Evolutionary conservation across 208 protist genomes (phyloP), one percentile per base, ranked within the genome.

Genomic region (Leishmania aethiopica): DNA sequence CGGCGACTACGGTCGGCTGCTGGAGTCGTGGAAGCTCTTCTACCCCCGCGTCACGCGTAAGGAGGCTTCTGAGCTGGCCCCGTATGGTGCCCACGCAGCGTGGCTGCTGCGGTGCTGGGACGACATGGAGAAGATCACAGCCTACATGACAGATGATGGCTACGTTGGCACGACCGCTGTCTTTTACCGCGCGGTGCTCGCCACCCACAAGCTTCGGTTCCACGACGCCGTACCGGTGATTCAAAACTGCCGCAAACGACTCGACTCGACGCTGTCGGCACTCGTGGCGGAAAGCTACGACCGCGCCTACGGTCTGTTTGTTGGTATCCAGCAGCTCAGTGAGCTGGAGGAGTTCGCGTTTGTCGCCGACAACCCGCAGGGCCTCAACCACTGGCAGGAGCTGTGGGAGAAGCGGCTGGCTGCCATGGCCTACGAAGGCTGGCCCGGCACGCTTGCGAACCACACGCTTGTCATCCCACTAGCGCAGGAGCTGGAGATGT

Each of bases 331-430:
- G 90, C 99, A 99, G 89, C 90, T 99, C 37, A 96, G 98, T 49
- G 99, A 99, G 93, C 87, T 99, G 71, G 99, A 99, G 92, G 99
- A 99, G 91, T 95, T 99, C 35, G 86, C 90, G 1, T 86, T 95
- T 47, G 95, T 99, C 11, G 83, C 88, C 28, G 79, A 85, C 69
- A 90, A 96, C 62, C 85, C 85, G 51, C 87, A 94, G n/a, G 88
- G 82, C n/a, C 80, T 94, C 13, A 75, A 83, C 66, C 92, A 94
- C 76, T 98, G 95, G 94, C 87, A 95, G 70, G 90, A 96, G 70
- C 86, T 98, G 71, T 98, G 95, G 94, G 95, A 97, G 81, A 85
- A 83, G 73, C 90, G 95, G 17, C 86, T 98, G 25, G 80, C 64
- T 40, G 91, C 97, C 73, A 97, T 97, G 87, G 98, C 98, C 25